Evolutionary conservation across 2,329 filamentous ascomycete genomes (phyloP).

Genomic region (Coniochaeta ligniaria): DNA sequence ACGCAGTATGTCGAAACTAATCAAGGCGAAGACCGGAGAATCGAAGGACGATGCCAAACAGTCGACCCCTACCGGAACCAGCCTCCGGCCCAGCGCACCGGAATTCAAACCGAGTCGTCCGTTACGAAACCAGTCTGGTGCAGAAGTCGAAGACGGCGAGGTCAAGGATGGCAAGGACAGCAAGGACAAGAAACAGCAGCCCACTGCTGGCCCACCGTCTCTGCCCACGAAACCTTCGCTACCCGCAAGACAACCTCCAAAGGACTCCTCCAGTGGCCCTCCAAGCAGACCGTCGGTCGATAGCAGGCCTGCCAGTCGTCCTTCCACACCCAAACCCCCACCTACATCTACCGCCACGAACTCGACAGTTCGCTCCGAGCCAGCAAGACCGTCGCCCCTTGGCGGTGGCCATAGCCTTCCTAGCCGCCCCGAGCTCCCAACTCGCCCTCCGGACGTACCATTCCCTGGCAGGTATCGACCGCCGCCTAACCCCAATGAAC

Average conservation of each 20-base stretch:
- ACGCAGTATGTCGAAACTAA: slow-evolving; percentile 18
- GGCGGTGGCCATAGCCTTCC: slow-evolving; percentile 20
- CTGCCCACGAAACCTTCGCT: slow-evolving; percentile 5
- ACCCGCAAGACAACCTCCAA: slow-evolving; percentile 14
- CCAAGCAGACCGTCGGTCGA: slow-evolving; percentile 8
- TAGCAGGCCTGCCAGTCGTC: slow-evolving; percentile 16
- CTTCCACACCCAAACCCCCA: slow-evolving; percentile 13
- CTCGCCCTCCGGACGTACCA: slow-evolving; percentile 14
- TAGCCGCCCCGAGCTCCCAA: slow-evolving; percentile 17
- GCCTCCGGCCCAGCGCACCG: slow-evolving; percentile 49
- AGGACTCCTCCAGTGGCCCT: slow-evolving; percentile 8
- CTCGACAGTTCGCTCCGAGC: slow-evolving; percentile 18
- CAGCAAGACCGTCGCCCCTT: slow-evolving; percentile 24
- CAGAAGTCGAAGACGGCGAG: slow-evolving; percentile 62
- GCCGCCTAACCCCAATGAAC: slow-evolving; percentile 12
- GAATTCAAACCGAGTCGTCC: slow-evolving; percentile 49
- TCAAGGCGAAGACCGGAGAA: slow-evolving; percentile 32
- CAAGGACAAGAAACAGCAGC: slow-evolving; percentile 23
- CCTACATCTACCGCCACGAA: slow-evolving; percentile 7
- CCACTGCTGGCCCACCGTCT: slow-evolving; percentile 14
- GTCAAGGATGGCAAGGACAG: slow-evolving; percentile 65
- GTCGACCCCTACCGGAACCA: slow-evolving; percentile 12
- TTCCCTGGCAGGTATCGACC: slow-evolving; percentile 7
- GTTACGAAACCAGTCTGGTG: slow-evolving; percentile 21
- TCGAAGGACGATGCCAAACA: slow-evolving; percentile 28